Conservation (phyloP, 2,329 filamentous ascomycete genomes). For the Fusarium abutilonis region DNA sequence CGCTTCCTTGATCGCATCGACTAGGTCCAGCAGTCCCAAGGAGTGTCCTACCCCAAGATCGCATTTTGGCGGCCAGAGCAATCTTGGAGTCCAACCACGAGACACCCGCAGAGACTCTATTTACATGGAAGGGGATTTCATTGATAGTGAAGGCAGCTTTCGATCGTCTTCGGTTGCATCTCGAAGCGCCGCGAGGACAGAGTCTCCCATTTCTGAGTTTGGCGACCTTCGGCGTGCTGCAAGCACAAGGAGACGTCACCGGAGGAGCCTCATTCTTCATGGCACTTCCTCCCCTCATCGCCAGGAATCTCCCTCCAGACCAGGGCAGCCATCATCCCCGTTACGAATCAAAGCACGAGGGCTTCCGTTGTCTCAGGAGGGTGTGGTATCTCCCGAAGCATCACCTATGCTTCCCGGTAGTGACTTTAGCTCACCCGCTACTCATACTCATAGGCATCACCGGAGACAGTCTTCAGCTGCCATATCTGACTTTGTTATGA, state of each 20-base stretch:
- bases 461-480: conserved; percentile 91
- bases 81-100: conserved; percentile 62
- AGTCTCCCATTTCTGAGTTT: conserved; percentile 91
- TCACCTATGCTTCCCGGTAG: conserved; percentile 87
- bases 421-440: conserved; percentile 80
- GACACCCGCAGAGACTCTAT: conserved; percentile 80
- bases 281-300: conserved; percentile 81
- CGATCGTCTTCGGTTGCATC: conserved; percentile 81
- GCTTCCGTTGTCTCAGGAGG: conserved; percentile 68
- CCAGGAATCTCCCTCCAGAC: conserved; percentile 87
- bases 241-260: conserved; percentile 83
- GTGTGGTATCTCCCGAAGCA: conserved; percentile 82
- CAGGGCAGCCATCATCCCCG: conserved; percentile 83
- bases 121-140: conserved; percentile 82
- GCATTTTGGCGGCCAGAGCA: conserved; percentile 69
- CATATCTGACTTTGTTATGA: conserved; percentile 73
- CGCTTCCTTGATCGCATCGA: conserved; percentile 70
- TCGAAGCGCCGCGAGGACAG: conserved; percentile 74
- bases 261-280: conserved; percentile 85
- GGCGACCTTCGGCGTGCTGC: conserved; percentile 78
- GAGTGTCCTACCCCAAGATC: conserved; percentile 93
- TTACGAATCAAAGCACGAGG: conserved; percentile 85
- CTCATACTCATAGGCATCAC: conserved; percentile 72
- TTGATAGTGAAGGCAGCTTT: conserved; percentile 88
- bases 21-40: conserved; percentile 86